Conservation (phyloP, 306 rosid species). For the Medicago arabica region DNA sequence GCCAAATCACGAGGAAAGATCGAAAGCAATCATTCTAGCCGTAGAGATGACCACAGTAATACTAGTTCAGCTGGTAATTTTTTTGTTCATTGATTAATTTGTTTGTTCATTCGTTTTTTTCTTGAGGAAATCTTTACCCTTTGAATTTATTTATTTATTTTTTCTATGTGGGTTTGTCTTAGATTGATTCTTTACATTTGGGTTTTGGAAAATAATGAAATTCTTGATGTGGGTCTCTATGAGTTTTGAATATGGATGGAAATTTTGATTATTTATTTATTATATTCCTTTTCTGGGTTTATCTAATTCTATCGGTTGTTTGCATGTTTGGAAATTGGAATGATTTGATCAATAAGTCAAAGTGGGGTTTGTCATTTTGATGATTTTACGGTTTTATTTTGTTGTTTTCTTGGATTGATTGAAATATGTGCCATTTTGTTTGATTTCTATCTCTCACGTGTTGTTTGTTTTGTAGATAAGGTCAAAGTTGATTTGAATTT, state of each 20-base stretch:
- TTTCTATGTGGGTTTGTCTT: slow-evolving; percentile 29
- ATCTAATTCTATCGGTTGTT: background rate
- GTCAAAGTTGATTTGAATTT: slow-evolving; percentile 54
- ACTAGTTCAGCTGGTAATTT: slow-evolving; percentile 52
- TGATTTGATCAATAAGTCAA: slow-evolving; percentile 29
- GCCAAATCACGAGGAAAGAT: slow-evolving; percentile 56
- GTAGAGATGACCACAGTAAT: slow-evolving; percentile 45
- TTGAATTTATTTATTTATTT: background rate
- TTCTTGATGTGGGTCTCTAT: background rate
- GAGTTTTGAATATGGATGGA: slow-evolving; percentile 20
- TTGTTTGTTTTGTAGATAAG: slow-evolving; percentile 46
- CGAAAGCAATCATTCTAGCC: background rate
- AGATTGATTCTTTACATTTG: slow-evolving; percentile 20
- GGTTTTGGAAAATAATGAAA: background rate
- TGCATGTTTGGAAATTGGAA: slow-evolving; percentile 42
- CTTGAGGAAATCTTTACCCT: background rate
- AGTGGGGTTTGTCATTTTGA: slow-evolving; percentile 45
- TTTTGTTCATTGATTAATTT: background rate
- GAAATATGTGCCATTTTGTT: slow-evolving; percentile 35
- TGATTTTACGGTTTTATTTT: slow-evolving; percentile 27
- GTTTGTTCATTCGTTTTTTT: slow-evolving; percentile 1
- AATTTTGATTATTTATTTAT: slow-evolving; percentile 1
- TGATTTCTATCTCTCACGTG: slow-evolving; percentile 40
- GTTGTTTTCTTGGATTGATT: slow-evolving; percentile 26
- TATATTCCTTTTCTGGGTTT: background rate